These are phyloP conservation scores for Liriodendron chinense DNA, from an alignment of 164 flowering plant genomes.

Conservation along the genomic window DNA sequence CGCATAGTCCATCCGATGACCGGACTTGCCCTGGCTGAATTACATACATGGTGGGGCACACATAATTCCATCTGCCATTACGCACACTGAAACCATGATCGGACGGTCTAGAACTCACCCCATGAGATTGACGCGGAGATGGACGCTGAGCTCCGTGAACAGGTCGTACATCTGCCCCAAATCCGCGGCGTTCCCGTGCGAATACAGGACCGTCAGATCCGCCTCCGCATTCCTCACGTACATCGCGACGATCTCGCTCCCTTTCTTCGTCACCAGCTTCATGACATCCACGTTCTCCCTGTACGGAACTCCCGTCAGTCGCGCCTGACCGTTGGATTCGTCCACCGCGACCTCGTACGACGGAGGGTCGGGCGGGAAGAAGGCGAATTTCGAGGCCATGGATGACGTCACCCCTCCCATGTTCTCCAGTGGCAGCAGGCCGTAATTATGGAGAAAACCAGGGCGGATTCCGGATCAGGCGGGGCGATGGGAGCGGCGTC, in stretches of 20 bases:
- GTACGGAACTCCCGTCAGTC: slow-evolving; percentile 41
- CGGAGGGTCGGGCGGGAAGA: slow-evolving; percentile 87
- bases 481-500: slow-evolving; percentile 6
- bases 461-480: slow-evolving; percentile 4
- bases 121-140: slow-evolving; percentile 74
- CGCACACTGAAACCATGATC: not conserved
- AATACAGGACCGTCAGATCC: slow-evolving; percentile 61
- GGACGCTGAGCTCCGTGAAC: slow-evolving; percentile 68
- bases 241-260: slow-evolving; percentile 64
- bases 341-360: slow-evolving; percentile 53
- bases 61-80: no score
- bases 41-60: no score
- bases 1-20: no score
- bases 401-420: slow-evolving; percentile 87
- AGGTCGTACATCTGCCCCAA: slow-evolving; percentile 88
- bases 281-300: slow-evolving; percentile 72
- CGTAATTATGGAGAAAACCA: not conserved
- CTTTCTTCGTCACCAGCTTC: slow-evolving; percentile 63
- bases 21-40: no score
- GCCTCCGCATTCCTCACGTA: slow-evolving; percentile 69
- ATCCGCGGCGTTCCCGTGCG: slow-evolving; percentile 96
- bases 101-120: slow-evolving; percentile 44
- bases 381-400: slow-evolving; percentile 87
- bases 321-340: slow-evolving; percentile 46
- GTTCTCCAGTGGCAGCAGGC: not conserved